Conservation (phyloP, 148 eudicot genomes). For the Rhododendron simsii region DNA sequence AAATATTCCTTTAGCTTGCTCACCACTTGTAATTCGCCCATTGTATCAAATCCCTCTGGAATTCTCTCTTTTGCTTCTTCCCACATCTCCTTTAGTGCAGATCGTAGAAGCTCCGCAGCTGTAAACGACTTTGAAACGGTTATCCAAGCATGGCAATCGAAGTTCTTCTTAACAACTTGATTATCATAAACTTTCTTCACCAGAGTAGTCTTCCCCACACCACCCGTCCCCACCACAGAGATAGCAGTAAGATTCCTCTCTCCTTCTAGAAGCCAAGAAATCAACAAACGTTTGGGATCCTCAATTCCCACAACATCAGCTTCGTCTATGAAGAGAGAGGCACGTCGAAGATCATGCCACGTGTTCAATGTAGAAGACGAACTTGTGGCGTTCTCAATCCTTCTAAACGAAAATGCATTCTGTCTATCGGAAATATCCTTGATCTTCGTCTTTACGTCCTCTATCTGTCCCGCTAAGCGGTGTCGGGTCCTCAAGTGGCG, state of each 20-base stretch:
- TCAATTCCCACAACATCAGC: conserved; percentile 10
- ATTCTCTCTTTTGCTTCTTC: neutral
- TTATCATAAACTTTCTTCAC: neutral
- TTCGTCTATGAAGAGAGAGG: conserved; percentile 5
- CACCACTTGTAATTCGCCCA: neutral
- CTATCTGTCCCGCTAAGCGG: neutral
- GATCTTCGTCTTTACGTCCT: neutral
- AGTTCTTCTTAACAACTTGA: neutral
- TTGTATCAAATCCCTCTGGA: neutral
- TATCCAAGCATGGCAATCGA: conserved; percentile 3
- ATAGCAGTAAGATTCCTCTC: neutral
- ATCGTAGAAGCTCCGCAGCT: neutral
- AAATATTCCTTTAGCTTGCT: neutral
- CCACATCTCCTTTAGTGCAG: neutral
- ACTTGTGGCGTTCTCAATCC: neutral
- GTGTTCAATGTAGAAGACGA: neutral
- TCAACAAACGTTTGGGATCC: neutral
- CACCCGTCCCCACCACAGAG: conserved; percentile 5
- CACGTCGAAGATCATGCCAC: conserved; percentile 4
- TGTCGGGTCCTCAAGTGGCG: neutral
- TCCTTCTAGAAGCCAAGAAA: neutral
- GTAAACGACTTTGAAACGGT: neutral
- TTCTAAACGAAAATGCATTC: conserved; percentile 1
- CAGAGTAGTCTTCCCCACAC: neutral
- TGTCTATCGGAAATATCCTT: conserved; percentile 2